Evolutionary conservation across 2,329 filamentous ascomycete species (phyloP).

Genomic region (Penicillium occitanis): DNA sequence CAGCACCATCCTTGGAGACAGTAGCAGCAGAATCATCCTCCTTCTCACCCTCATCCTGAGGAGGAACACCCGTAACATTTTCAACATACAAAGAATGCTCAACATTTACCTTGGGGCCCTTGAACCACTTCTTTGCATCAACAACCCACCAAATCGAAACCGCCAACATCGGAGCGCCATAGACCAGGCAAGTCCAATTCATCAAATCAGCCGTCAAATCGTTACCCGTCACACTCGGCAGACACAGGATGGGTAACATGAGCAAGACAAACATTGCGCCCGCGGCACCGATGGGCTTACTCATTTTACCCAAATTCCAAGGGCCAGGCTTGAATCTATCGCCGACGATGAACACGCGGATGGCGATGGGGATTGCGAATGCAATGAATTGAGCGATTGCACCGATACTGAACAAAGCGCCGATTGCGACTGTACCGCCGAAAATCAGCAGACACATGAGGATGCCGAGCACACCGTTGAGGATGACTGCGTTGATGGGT

Average conservation of each 20-base stretch:
- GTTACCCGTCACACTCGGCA: conserved; percentile 58
- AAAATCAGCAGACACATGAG: conserved; percentile 65
- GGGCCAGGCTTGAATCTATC: conserved; percentile 65
- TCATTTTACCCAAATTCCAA: conserved; percentile 65
- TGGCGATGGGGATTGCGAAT: conserved; percentile 46
- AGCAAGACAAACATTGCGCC: conserved; percentile 62
- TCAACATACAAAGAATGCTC: conserved; percentile 47
- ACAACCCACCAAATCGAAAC: conserved; percentile 64
- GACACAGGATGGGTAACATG: conserved; percentile 68
- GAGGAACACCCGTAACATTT: conserved; percentile 1
- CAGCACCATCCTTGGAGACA: conserved; percentile 1
- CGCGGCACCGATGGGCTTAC: conserved; percentile 56
- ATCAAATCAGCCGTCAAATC: conserved; percentile 56
- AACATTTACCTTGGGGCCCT: conserved; percentile 67
- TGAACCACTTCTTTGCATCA: conserved; percentile 67
- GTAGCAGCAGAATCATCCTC: background rate
- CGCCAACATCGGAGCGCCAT: conserved; percentile 62
- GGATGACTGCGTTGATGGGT: conserved; percentile 69
- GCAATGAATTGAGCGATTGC: conserved; percentile 66
- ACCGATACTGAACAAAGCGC: conserved; percentile 69
- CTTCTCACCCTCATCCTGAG: conserved; percentile 15
- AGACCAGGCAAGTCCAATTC: conserved; percentile 70
- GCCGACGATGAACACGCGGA: conserved; percentile 54
- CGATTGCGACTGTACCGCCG: conserved; percentile 61
- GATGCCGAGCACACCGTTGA: conserved; percentile 62